Conservation (phyloP, 805 yeast genomes). For the Lachancea kluyveri region DNA sequence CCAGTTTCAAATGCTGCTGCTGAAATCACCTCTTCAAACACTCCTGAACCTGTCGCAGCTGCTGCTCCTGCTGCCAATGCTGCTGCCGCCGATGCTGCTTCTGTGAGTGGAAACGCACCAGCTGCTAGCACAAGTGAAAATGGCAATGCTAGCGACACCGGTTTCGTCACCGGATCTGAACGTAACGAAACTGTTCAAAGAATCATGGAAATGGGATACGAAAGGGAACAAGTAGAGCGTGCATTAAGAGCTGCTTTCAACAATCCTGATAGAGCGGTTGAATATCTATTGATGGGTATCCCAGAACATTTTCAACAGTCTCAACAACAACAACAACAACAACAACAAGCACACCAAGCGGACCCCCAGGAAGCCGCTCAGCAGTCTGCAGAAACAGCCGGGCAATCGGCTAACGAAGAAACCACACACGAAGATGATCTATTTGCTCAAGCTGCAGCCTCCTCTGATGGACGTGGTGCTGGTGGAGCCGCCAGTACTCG, state of each 20-base stretch:
- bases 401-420: slow-evolving; percentile 11
- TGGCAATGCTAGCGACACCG: slow-evolving; percentile 35
- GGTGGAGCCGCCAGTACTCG: slow-evolving; percentile 24
- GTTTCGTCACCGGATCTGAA: slow-evolving; percentile 70
- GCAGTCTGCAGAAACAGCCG: slow-evolving; percentile 9
- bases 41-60: too few relatives aligned
- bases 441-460: slow-evolving; percentile 38
- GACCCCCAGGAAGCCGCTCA: slow-evolving; percentile 18
- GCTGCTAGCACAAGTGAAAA: slow-evolving; percentile 24
- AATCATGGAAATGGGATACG: slow-evolving; percentile 95
- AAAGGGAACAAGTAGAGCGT: slow-evolving; percentile 75
- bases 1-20: slow-evolving; percentile 17
- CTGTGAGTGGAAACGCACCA: too few relatives aligned
- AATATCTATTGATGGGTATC: slow-evolving; percentile 83
- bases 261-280: slow-evolving; percentile 98
- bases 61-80: slow-evolving; percentile 23
- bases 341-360: slow-evolving; percentile 9
- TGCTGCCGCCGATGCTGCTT: slow-evolving; percentile 21
- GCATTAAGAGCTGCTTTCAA: slow-evolving; percentile 94
- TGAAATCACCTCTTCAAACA: slow-evolving; percentile 25
- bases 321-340: slow-evolving; percentile 31
- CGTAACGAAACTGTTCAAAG: slow-evolving; percentile 73
- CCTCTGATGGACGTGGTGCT: slow-evolving; percentile 17
- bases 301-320: slow-evolving; percentile 51
- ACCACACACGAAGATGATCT: slow-evolving; percentile 34